These are phyloP conservation scores for Saturnispora sekii DNA, from an alignment of 805 yeast genomes.

Conservation along the genomic window DNA sequence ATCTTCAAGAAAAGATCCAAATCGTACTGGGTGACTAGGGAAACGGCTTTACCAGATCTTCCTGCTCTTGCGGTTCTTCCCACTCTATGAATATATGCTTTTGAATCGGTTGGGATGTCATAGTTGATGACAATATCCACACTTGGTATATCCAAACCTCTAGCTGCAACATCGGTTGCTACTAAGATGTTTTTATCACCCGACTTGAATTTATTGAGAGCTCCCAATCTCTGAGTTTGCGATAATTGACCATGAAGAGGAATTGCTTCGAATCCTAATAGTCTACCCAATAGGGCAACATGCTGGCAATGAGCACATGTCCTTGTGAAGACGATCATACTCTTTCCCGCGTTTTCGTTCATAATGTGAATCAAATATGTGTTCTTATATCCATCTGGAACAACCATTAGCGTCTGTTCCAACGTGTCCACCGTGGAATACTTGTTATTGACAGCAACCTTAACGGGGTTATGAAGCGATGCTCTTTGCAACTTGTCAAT, in stretches of 20 bases:
- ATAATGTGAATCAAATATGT: constrained; percentile 74
- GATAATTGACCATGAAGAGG: constrained; percentile 91
- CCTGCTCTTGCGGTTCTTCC: constrained; percentile 99
- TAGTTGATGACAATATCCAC: constrained; percentile 86
- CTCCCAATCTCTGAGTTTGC: constrained; percentile 77
- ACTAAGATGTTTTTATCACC: constrained; percentile 61
- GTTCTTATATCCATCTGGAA: constrained; percentile 88
- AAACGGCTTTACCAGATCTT: constrained; percentile 75
- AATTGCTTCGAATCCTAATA: constrained; percentile 78
- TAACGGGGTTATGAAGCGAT: constrained; percentile 77
- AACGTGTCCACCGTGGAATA: constrained; percentile 93
- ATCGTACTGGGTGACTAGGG: constrained; percentile 91
- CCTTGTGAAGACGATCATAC: constrained; percentile 82
- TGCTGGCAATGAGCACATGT: constrained; percentile 95
- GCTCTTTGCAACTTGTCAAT: constrained; percentile 94
- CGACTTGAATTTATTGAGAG: constrained; percentile 67
- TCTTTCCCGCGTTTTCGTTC: constrained; percentile 77
- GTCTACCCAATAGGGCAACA: constrained; percentile 69
- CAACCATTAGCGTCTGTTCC: constrained; percentile 79
- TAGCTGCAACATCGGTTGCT: constrained; percentile 87
- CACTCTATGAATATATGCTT: constrained; percentile 91
- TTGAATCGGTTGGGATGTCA: constrained; percentile 93
- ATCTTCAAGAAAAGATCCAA: constrained; percentile 80
- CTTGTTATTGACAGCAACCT: constrained; percentile 80
- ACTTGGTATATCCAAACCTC: constrained; percentile 94